Conservation (phyloP, 1,284 basidiomycete species). For the Ustilago vetiveriae region DNA sequence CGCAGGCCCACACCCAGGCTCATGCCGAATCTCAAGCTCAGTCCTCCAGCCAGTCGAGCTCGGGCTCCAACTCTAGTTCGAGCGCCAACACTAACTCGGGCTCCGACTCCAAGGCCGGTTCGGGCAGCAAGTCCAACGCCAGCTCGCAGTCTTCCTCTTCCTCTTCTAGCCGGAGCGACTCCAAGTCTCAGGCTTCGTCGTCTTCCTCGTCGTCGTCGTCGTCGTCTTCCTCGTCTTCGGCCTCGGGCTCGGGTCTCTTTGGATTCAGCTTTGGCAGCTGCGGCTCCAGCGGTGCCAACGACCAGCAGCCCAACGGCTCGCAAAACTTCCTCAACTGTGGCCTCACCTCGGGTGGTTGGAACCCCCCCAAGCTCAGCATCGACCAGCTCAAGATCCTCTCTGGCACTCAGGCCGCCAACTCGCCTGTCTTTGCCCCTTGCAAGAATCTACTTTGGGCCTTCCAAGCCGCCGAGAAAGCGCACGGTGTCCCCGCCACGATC, state of each 20-base stretch:
- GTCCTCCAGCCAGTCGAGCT: slow-evolving; percentile 11
- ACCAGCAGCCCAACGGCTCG: slow-evolving; percentile 50
- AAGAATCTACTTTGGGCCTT: slow-evolving; percentile 45
- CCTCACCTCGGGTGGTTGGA: slow-evolving; percentile 46
- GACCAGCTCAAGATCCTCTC: slow-evolving; percentile 49
- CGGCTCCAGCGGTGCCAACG: slow-evolving; percentile 34
- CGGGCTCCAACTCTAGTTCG: slow-evolving; percentile 7
- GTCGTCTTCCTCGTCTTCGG: slow-evolving; percentile 14
- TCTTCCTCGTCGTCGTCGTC: slow-evolving; percentile 9
- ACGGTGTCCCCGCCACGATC: slow-evolving; percentile 48
- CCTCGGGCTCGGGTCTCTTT: slow-evolving; percentile 33
- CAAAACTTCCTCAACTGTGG: slow-evolving; percentile 59
- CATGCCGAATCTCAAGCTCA: slow-evolving; percentile 1
- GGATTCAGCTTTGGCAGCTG: slow-evolving; percentile 29
- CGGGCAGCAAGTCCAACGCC: slow-evolving; percentile 15
- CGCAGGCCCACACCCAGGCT: slow-evolving; percentile 12
- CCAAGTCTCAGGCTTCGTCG: too few relatives aligned
- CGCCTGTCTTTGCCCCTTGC: slow-evolving; percentile 50
- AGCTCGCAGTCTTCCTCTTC: slow-evolving; percentile 12
- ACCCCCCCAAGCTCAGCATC: slow-evolving; percentile 46
- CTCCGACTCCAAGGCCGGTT: slow-evolving; percentile 10
- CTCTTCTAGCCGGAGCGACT: too few relatives aligned
- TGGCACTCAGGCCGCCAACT: slow-evolving; percentile 28
- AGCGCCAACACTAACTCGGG: slow-evolving; percentile 2
- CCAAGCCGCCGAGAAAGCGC: slow-evolving; percentile 34